phyloP scores from a whole-genome alignment of 257 asterid genomes.

The Datura wrightii region DNA sequence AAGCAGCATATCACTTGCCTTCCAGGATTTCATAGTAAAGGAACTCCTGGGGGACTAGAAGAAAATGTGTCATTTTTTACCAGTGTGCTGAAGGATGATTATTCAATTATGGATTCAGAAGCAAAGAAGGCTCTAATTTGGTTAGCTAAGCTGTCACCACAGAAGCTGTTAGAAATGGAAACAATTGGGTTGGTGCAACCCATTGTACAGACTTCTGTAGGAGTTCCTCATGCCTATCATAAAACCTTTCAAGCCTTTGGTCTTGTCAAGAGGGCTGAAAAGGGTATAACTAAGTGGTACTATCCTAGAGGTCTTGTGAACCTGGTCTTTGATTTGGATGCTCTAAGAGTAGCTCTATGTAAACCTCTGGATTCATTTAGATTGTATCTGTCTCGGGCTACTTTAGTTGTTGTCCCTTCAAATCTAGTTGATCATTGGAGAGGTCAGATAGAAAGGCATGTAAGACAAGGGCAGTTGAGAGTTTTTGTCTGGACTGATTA shows the following conservation, averaged over 20 bases:
- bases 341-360: conserved; percentile 86
- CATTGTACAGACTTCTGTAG: conserved; percentile 56
- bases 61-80: conserved; percentile 79
- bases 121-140: conserved; percentile 83
- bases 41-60: conserved; percentile 66
- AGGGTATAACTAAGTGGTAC: conserved; percentile 72
- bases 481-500: conserved; percentile 87
- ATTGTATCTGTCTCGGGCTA: conserved; percentile 80
- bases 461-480: conserved; percentile 77
- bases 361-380: conserved; percentile 82
- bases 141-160: conserved; percentile 84
- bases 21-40: conserved; percentile 82
- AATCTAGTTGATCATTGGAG: conserved; percentile 96
- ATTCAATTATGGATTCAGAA: conserved; percentile 59
- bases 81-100: conserved; percentile 77
- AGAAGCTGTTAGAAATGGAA: conserved; percentile 85
- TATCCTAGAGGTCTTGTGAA: conserved; percentile 75
- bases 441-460: conserved; percentile 84
- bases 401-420: conserved; percentile 88
- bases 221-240: conserved; percentile 71
- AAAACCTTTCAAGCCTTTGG: conserved; percentile 89
- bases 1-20: conserved; percentile 65
- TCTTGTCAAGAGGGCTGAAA: conserved; percentile 68
- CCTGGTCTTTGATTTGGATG: conserved; percentile 83
- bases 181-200: conserved; percentile 84